Evolutionary conservation across 768 basidiomycete species (phyloP), one percentile per base, ranked within the genome.

Genomic region (Serendipita sp.): DNA sequence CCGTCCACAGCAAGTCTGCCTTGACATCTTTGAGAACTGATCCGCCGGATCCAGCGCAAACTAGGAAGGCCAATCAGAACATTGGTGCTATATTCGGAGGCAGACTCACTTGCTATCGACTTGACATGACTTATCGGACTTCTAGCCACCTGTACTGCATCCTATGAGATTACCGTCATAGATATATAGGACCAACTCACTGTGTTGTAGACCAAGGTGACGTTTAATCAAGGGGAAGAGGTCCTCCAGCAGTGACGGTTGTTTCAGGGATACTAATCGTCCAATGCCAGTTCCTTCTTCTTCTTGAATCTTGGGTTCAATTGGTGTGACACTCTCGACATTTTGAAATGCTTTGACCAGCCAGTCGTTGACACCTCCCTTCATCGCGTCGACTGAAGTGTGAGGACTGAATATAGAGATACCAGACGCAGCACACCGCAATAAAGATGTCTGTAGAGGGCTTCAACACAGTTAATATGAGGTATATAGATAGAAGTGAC

Each of bases 281-380:
- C 92, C 91, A 71, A 81, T 77, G 51, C 83, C 89, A 3, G 74
- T 73, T 24, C 71, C 75, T 65, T 71, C 67, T 18, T 72, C 76
- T 46, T 69, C 72, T 16, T 67, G 74, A 18, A 70, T 64, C 34
- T 70, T 71, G 3, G 69, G 67, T 56, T 74, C 75, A 67, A 82
- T 74, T 38, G 81, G 72, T 41, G 80, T 82, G 47, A 70, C 64
- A 34, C 65, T 47, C 56, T 81, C 83, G 67, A 80, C 79, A 30
- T 70, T 58, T 41, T 73, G 69, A 38, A 72, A 63, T 0, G 73
- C 74, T 8, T 76, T 71, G 1, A 83, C 88, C 15, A 93, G 80
- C 89, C 89, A 96, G 74, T 94, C 92, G 71, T 95, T 96, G 63
- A 95, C 82, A 0, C 95, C 94, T 3, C 82, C 88, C 69, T 81